These are phyloP conservation scores for Trichoderma koningii DNA, from an alignment of 2,329 filamentous ascomycete genomes.

Conservation along the genomic window DNA sequence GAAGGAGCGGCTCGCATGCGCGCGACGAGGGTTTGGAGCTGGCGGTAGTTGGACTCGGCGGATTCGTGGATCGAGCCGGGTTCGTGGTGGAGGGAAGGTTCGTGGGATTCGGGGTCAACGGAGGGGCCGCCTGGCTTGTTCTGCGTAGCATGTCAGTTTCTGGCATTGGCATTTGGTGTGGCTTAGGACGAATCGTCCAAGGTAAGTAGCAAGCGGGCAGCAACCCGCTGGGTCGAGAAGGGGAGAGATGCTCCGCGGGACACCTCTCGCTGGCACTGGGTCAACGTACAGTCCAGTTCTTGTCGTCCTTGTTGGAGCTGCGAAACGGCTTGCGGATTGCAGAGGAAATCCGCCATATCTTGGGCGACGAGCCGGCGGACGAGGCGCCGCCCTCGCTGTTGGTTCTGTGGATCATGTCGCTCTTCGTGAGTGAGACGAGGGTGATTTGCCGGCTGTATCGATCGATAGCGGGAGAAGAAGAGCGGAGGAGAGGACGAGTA, in stretches of 20 bases:
- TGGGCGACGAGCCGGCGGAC: conserved; percentile 27
- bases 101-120: conserved; percentile 35
- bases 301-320: conserved; percentile 32
- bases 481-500: background rate
- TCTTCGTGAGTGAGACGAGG: background rate
- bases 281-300: conserved; percentile 29
- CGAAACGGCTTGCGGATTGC: conserved; percentile 31
- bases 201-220: too few species aligned
- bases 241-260: background rate
- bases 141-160: conserved; percentile 1
- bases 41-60: conserved; percentile 40
- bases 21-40: conserved; percentile 41
- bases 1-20: conserved; percentile 41
- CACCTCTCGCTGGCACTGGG: background rate
- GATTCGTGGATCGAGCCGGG: conserved; percentile 35
- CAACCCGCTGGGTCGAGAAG: background rate
- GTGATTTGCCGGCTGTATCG: background rate
- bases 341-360: conserved; percentile 33
- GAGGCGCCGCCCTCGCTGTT: conserved; percentile 35
- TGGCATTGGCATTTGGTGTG: background rate
- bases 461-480: background rate
- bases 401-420: conserved; percentile 38
- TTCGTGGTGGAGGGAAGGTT: conserved; percentile 36
- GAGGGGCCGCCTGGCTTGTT: conserved; percentile 26
- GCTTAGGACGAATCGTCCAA: background rate